Evolutionary conservation across 345 rosid species (phyloP).

Genomic region (Eucalyptus cloeziana): DNA sequence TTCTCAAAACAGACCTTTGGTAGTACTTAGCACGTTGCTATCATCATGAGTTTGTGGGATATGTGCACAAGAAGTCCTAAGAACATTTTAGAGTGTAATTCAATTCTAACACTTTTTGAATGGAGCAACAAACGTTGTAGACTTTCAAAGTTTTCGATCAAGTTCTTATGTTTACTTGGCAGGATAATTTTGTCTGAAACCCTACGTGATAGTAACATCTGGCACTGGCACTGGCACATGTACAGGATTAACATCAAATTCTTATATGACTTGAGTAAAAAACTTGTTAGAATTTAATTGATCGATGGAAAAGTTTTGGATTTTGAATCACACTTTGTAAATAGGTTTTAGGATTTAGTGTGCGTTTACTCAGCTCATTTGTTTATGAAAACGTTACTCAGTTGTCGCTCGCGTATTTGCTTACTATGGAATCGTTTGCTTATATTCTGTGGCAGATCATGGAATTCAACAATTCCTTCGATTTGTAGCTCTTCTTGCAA

Average conservation of each 20-base stretch:
- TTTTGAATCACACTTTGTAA: neutral
- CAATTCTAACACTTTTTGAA: neutral
- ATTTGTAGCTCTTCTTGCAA: neutral
- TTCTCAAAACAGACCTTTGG: neutral
- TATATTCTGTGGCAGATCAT: constrained; percentile 14
- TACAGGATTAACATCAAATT: neutral
- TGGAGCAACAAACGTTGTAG: neutral
- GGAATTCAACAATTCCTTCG: constrained; percentile 14
- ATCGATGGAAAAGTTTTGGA: neutral
- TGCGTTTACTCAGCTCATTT: neutral
- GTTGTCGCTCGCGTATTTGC: neutral
- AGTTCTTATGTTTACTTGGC: neutral
- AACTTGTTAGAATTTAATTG: neutral
- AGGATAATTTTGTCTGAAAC: neutral
- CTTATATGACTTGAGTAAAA: neutral
- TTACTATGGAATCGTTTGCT: neutral
- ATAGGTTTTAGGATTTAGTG: neutral
- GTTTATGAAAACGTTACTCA: neutral
- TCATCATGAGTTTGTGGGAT: neutral
- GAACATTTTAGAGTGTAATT: too few relatives aligned
- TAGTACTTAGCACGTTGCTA: neutral
- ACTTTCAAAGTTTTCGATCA: neutral
- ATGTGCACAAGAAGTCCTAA: neutral
- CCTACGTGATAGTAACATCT: neutral
- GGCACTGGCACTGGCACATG: neutral